phyloP scores from a whole-genome alignment of 495 filamentous ascomycete species.

The Aspergillus carlsbadensis region DNA sequence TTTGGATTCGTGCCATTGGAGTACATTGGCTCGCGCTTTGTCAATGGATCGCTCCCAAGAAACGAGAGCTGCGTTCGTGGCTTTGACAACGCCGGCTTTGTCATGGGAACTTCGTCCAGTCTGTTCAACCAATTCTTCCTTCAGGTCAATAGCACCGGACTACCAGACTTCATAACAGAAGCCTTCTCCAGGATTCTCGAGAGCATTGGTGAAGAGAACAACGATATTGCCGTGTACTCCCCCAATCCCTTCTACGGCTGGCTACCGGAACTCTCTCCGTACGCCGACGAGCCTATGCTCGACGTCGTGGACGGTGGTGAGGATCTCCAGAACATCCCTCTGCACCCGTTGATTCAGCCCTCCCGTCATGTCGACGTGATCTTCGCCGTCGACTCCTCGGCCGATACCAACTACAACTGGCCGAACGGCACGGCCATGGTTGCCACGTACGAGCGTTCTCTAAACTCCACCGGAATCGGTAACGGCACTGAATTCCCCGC shows the following conservation, averaged over 20 bases:
- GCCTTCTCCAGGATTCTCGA: constrained; percentile 53
- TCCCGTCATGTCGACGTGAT: constrained; percentile 77
- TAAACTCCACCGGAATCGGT: constrained; percentile 50
- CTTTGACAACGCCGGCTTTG: constrained; percentile 81
- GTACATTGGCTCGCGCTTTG: constrained; percentile 79
- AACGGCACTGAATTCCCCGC: constrained; percentile 83
- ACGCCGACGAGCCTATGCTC: constrained; percentile 51
- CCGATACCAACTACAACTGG: constrained; percentile 73
- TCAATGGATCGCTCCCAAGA: constrained; percentile 55
- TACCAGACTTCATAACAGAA: constrained; percentile 52
- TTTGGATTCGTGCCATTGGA: constrained; percentile 74
- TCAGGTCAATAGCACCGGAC: constrained; percentile 44
- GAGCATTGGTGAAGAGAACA: constrained; percentile 49
- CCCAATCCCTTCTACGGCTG: constrained; percentile 83
- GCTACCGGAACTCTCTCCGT: constrained; percentile 58
- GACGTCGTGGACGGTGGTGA: constrained; percentile 83
- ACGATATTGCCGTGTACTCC: constrained; percentile 77
- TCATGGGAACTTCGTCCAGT: constrained; percentile 82
- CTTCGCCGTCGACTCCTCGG: constrained; percentile 83
- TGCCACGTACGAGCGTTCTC: constrained; percentile 75
- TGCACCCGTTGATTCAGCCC: constrained; percentile 80
- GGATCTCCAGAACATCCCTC: constrained; percentile 84
- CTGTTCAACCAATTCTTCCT: constrained; percentile 79
- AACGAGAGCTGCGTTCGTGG: constrained; percentile 67
- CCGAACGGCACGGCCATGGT: constrained; percentile 81